Evolutionary conservation across 257 asterid species (phyloP), one percentile per base, ranked within the genome.

Genomic region (Nicotiana sylvestris): DNA sequence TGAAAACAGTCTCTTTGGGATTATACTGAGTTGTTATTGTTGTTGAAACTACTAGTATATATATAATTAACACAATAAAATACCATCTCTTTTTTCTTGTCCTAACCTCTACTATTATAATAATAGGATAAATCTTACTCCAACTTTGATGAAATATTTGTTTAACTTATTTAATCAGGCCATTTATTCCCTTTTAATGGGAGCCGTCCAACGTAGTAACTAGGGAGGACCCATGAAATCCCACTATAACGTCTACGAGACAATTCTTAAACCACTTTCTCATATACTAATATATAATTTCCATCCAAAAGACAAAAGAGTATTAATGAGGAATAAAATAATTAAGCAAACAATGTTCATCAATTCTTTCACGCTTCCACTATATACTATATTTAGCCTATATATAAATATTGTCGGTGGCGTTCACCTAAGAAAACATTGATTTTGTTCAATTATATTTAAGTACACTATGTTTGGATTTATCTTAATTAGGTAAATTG

Each of bases 111-210:
- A 27, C 80, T 27, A 72, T 21, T 72, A 72, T 72, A 46, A 43
- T 72, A 43, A 5, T 46, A 43, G 9, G 60, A 72, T 12, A 13
- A 51, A 76, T 76, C 43, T 51, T 51, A 15, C 9, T 76, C 80
- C 80, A 72, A 46, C 39, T 72, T 51, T 76, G 64, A 25, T 76
- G 30, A 76, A 27, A 46, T 74, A 51, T 49, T 13, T 3, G 15
- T 49, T 51, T 76, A 74, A 74, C 51, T 74, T 21, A 74, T 33
- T 12, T 74, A 49, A 46, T 49, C 25, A 74, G 27, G 61, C 25
- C 80, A 76, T 29, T 76, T 76, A 76, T 76, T 76, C 80, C 80
- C 80, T 76, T 76, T 51, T 51, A 76, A 76, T 29, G 4, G 80
- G 80, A 27, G 30, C 80, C 80, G 46, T 76, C 80, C 80, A 27